Conservation (phyloP, 345 rosid species). For the Reutealis trisperma region DNA sequence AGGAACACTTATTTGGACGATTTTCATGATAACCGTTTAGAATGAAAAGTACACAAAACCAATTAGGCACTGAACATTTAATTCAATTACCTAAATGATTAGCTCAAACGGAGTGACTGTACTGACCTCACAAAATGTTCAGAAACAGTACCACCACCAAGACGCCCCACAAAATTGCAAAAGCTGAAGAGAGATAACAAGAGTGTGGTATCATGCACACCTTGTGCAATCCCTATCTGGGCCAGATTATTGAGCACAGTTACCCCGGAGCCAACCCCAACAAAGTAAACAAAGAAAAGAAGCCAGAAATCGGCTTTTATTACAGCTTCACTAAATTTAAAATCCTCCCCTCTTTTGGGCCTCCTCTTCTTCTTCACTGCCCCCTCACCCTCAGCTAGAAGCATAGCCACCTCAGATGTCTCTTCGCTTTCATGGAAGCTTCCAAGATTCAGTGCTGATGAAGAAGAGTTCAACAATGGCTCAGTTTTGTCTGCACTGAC, state of each 20-base stretch:
- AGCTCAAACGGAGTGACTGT: background rate
- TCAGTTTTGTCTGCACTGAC: conserved; percentile 41
- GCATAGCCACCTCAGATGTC: conserved; percentile 54
- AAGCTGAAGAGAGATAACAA: conserved; percentile 69
- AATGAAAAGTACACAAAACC: background rate
- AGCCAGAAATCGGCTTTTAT: conserved; percentile 85
- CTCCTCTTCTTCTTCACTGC: conserved; percentile 64
- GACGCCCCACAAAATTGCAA: conserved; percentile 66
- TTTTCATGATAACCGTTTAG: background rate
- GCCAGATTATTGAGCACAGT: conserved; percentile 75
- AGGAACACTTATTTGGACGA: background rate
- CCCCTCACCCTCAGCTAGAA: conserved; percentile 72
- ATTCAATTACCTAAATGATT: background rate
- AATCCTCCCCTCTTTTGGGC: conserved; percentile 77
- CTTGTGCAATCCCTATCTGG: conserved; percentile 69
- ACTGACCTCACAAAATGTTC: conserved; percentile 69
- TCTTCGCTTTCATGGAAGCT: conserved; percentile 43
- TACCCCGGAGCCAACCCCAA: conserved; percentile 69
- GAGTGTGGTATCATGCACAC: conserved; percentile 50
- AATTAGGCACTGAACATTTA: background rate
- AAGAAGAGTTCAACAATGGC: conserved; percentile 47
- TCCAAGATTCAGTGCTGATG: conserved; percentile 35
- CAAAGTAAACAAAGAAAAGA: conserved; percentile 62
- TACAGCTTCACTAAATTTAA: conserved; percentile 57
- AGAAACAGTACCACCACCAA: conserved; percentile 60